Percentiles rank a stretch among this genome's conserved stretches.
Conservation (phyloP, 768 basidiomycete genomes). For the Russula ochroleuca region DNA sequence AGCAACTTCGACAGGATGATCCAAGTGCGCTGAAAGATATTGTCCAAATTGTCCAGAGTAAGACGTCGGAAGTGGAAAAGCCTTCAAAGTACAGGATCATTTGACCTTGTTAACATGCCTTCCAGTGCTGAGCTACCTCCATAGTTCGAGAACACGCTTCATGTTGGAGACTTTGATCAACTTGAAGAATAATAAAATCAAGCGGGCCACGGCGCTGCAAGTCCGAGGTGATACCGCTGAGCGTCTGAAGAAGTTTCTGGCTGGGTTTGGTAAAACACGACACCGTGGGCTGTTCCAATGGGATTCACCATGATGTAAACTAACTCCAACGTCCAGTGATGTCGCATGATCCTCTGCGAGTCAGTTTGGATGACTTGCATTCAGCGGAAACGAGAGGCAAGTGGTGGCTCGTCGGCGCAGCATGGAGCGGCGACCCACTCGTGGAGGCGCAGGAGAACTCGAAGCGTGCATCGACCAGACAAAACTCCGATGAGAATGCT, state of each 20-base stretch:
- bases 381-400: constrained; percentile 84
- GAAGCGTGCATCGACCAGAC: constrained; percentile 30
- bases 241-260: constrained; percentile 84
- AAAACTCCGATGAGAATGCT: constrained; percentile 35
- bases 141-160: constrained; percentile 85
- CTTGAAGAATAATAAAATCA: constrained; percentile 87
- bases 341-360: constrained; percentile 79
- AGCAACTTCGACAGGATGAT: constrained; percentile 87
- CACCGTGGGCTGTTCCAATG: constrained; percentile 47
- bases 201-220: constrained; percentile 56
- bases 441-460: constrained; percentile 56
- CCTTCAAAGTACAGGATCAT: constrained; percentile 46
- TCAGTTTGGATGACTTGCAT: constrained; percentile 80
- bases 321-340: constrained; percentile 49
- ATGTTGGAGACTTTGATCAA: constrained; percentile 93
- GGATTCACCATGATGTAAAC: background rate
- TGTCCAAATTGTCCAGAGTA: constrained; percentile 71
- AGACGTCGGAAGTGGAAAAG: constrained; percentile 50
- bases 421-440: constrained; percentile 91
- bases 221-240: constrained; percentile 74
- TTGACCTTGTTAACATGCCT: background rate
- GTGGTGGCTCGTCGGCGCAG: constrained; percentile 98
- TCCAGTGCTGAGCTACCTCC: constrained; percentile 2
- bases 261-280: constrained; percentile 68
- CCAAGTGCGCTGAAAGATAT: constrained; percentile 91